Base-by-base conservation (phyloP, 2,329 filamentous ascomycete species). In the Bipolaris sorokiniana region DNA sequence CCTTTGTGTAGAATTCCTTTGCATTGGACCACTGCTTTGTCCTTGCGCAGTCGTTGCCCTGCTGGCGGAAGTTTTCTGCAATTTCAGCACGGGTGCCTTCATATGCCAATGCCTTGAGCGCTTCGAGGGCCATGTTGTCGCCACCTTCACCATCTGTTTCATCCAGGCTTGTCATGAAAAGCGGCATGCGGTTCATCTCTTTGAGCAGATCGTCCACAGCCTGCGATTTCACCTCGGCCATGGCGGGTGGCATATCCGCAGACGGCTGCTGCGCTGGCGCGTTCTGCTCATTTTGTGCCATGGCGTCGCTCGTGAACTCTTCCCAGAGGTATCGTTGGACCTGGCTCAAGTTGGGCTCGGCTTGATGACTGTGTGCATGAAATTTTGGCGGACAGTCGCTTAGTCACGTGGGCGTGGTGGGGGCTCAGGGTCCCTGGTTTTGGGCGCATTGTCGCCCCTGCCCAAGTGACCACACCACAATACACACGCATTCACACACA, bases 151-250 rank as follows among this genome's bases (percentile, higher is more conserved):
- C 83, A 51, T 82, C 83, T 11, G 83, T 83, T 57, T 85, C 83
- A 56, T 85, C 91, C 33, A 97, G 83, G 65, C 91, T 88, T 28
- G 92, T 98, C 95, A 99, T 99, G 82, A 99, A 99, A 36, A 99
- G 84, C 6, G 95, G 95, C 46, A 85, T 83, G 63, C 87, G 86
- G 70, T 89, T 90, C 78, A 91, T 81, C 67, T 89, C 85, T 45
- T 81, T 79, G 38, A 88, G 70, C 34, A 90, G 78, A 63, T 90
- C 85, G 46, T 88, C 85, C 0, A 80, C 80, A 4, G 82, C 81
- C 69, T 86, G 81, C 53, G 82, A 80, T 58, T 81, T 82, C 42
- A 85, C 78, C 2, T 82, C 82, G 16, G 83, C 84, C 80, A 88
- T 85, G 4, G 78, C 79, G 0, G 86, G 86, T 5, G 87, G 86